Base-by-base conservation (phyloP, 805 yeast genomes). In the Ogataea saltuana region DNA sequence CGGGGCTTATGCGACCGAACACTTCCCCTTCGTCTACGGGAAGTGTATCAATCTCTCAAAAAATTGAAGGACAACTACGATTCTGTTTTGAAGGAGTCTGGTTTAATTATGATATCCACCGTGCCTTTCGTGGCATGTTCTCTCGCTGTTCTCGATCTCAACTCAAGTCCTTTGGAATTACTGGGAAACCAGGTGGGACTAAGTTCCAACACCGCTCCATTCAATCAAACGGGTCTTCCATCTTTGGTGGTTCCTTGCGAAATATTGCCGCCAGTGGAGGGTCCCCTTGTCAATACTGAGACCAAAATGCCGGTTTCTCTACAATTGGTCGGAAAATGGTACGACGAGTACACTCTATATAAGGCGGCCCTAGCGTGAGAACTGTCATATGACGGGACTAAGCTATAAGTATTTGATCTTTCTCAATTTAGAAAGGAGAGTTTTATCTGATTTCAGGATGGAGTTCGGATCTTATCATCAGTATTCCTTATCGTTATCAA, bases 211-310 rank as follows among this genome's bases (percentile, higher is more conserved):
- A 63, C 70, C 1, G 59, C 60, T 19, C 61, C 63, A n/a, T 67
- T 67, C 48, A 56, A 67, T 45, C 56, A 55, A 32, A 59, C 66
- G 17, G 71, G 71, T 8, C 69, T 66, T 43, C 71, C 71, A 10
- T 69, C 70, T 2, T 41, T 67, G 45, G 59, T 60, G 22, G 41
- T 67, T 17, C 71, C 71, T 4, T 50, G 60, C 34, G 68, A 69
- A 1, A 50, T 58, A 48, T 51, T 67, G 35, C 60, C 63, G 8
- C 39, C 57, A 2, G 16, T 42, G 11, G 70, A 65, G 27, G 64
- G 59, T 17, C 59, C 59, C 12, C 34, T 39, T 5, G 41, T 33
- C 3, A 12, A 15, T 22, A 19, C n/a, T 12, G 58, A 53, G 11
- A 44, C 52, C 22, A 61, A 56, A 37, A 53, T 67, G 25, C 71